phyloP scores from a whole-genome alignment of 2,329 filamentous ascomycete genomes.

The Epichloe sibirici region DNA sequence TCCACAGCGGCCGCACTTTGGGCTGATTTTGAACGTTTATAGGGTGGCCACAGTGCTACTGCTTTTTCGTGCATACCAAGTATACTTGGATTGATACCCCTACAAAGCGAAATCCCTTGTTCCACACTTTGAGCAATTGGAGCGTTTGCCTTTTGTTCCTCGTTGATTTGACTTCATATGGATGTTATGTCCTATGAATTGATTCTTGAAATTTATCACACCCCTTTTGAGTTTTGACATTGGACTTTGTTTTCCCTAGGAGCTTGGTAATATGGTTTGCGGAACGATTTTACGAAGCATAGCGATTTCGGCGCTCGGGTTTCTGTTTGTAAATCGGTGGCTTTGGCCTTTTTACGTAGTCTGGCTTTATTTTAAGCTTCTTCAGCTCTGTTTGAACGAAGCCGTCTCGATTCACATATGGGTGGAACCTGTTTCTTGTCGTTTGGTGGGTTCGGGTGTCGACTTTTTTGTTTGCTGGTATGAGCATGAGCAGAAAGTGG shows the following conservation, averaged over 20 bases:
- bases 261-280: constrained; percentile 9
- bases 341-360: background rate
- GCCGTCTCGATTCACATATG: background rate
- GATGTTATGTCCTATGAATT: background rate
- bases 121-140: background rate
- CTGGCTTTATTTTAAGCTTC: background rate
- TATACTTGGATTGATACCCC: constrained; percentile 4
- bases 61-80: background rate
- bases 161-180: background rate
- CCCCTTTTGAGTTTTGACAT: background rate
- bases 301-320: constrained; percentile 26
- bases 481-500: background rate
- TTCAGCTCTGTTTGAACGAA: background rate
- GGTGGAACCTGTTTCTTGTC: background rate
- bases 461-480: too few species aligned
- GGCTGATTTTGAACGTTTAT: constrained; percentile 22
- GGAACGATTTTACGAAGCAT: constrained; percentile 23
- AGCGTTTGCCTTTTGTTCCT: background rate
- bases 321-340: background rate
- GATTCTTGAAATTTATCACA: background rate
- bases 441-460: background rate
- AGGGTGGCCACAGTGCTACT: background rate
- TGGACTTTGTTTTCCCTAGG: constrained; percentile 4
- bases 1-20: constrained; percentile 41
- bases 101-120: background rate